Base-by-base conservation (phyloP, 768 basidiomycete species). In the Rhizopogon vesiculosus region DNA sequence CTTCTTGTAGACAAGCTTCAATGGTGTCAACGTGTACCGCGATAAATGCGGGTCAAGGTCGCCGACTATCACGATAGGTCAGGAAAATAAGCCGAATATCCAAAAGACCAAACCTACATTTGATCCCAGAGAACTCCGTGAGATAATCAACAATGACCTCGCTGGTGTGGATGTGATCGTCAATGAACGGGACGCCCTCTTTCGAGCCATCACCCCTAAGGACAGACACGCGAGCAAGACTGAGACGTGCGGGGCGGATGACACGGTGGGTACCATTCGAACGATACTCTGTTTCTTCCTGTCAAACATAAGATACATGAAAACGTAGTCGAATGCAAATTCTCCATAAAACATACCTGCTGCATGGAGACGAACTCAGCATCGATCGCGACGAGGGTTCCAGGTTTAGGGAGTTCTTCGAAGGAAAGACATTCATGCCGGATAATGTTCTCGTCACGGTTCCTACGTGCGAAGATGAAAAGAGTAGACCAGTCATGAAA, bases 1-100 rank as follows among this genome's bases (percentile, higher is more conserved):
- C 68, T 99, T 99, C 78, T 98, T 98, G 75, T 98, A 99, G 2
- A 94, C 97, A n/a, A 96, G 81, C 65, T 99, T 99, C 56, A 98
- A 75, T 0, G 97, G 96, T 1, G 96, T 97, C 45, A 98, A 76
- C 0, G 95, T 97, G 67, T 97, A 84, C 6, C 80, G 82, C 2
- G 95, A 95, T 40, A 84, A 73, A 54, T 81, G 76, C 8, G 91
- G 91, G 66, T 98, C 93, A 50, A 99, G 77, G 67, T 99, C 97
- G 9, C 97, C 97, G 60, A 83, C 96, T 98, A 64, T 46, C 45
- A 19, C 29, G 16, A 52, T 62, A 25, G 52, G 59, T 57, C 22
- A 61, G 42, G 16, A 19, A 49, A 7, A 12, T 39, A 13, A 53
- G 41, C 22, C 13, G 12, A 38, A 50, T 29, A 15, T 10, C 29